Conservation (phyloP, 169 alveolate species). For the Plasmodium gaboni region DNA sequence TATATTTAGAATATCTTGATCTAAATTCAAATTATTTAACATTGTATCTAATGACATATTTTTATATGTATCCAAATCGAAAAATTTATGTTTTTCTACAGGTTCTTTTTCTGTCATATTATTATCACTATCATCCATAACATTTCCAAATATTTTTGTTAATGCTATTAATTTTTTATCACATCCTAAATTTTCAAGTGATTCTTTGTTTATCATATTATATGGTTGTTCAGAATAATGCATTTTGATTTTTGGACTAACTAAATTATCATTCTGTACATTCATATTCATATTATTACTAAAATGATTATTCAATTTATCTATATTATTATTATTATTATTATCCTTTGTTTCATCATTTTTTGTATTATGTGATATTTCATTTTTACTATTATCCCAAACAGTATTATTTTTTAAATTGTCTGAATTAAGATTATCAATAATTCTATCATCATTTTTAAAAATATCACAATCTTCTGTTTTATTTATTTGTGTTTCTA, state of each 20-base stretch:
- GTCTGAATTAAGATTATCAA: no score
- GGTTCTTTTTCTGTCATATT: not conserved
- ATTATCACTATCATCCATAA: constrained; percentile 64
- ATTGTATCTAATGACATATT: constrained; percentile 68
- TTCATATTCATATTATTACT: no score
- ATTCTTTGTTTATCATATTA: no score
- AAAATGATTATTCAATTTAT: no score
- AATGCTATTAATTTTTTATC: constrained; percentile 61
- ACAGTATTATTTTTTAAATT: no score
- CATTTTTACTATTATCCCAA: no score
- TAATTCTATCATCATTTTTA: no score
- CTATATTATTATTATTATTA: no score
- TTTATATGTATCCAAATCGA: constrained; percentile 40
- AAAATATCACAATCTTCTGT: constrained; percentile 6
- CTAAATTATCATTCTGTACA: not conserved
- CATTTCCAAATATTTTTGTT: constrained; percentile 57
- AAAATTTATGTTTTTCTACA: not conserved
- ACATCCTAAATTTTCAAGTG: constrained; percentile 14
- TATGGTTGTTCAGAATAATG: no score
- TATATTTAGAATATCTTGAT: constrained; percentile 42
- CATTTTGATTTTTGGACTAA: constrained; percentile 20
- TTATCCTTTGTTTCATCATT: no score
- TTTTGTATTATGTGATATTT: no score
- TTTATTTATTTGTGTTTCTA: constrained; percentile 9
- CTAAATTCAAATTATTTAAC: constrained; percentile 65